phyloP scores from a whole-genome alignment of 73 alveolate species.

The Stentor coeruleus region DNA sequence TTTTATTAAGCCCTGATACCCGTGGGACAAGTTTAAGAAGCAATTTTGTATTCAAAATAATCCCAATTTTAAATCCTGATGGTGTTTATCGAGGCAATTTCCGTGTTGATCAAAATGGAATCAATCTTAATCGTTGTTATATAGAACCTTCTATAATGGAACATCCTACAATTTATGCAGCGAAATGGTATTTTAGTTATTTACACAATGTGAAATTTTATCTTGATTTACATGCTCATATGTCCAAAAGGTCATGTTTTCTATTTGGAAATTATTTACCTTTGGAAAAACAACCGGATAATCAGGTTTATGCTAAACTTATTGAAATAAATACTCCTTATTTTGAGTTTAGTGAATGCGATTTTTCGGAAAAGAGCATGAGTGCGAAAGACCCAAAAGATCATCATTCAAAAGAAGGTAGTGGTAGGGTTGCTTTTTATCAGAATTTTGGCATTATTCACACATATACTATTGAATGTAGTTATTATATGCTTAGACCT shows the following conservation, averaged over 20 bases:
- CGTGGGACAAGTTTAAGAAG: slow-evolving; percentile 36
- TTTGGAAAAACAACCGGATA: slow-evolving; percentile 52
- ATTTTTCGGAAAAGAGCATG: slow-evolving; percentile 58
- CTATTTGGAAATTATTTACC: slow-evolving; percentile 39
- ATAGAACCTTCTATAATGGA: slow-evolving; percentile 32
- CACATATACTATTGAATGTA: slow-evolving; percentile 64
- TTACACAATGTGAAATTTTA: slow-evolving; percentile 42
- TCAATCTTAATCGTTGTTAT: slow-evolving; percentile 53
- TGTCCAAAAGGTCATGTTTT: slow-evolving; percentile 47
- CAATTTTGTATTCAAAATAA: slow-evolving; percentile 49
- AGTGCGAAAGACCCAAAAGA: slow-evolving; percentile 47
- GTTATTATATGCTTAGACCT: slow-evolving; percentile 32
- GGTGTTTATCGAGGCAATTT: slow-evolving; percentile 60
- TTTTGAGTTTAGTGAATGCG: slow-evolving; percentile 52
- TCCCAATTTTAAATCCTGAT: slow-evolving; percentile 61
- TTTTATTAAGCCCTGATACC: slow-evolving; percentile 26
- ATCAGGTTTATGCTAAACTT: slow-evolving; percentile 56
- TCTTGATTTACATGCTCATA: slow-evolving; percentile 69
- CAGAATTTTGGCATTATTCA: slow-evolving; percentile 54
- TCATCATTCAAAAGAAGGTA: slow-evolving; percentile 57
- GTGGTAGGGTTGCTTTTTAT: slow-evolving; percentile 63
- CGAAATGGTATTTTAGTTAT: slow-evolving; percentile 53
- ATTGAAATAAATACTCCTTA: slow-evolving; percentile 44
- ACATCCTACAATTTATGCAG: slow-evolving; percentile 66
- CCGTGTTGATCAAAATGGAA: slow-evolving; percentile 42